A percentile compares a stretch with the other conserved stretches of the same genome.
These are phyloP conservation scores for Zygosaccharomyces gambellarensis DNA, from an alignment of 805 yeast genomes.

Conservation along the genomic window DNA sequence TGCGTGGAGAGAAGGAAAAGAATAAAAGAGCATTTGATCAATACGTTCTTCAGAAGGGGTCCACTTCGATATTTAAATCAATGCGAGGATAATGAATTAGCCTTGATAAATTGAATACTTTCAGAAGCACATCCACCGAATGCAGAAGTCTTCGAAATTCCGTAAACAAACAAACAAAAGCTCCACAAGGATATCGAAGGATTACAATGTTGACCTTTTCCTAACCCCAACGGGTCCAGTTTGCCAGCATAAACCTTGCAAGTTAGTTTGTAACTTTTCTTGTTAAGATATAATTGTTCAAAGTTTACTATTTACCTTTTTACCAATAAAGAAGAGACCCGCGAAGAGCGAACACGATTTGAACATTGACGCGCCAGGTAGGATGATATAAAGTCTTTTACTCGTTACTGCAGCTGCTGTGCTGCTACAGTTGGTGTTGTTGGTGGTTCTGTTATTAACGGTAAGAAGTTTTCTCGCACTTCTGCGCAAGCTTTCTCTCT, in stretches of 20 bases:
- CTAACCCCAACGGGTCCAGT: background rate
- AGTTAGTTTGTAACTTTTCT: background rate
- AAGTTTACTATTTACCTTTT: slow-evolving; percentile 6
- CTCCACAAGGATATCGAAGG: background rate
- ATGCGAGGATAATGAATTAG: background rate
- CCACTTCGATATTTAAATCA: background rate
- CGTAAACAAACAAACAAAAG: slow-evolving; percentile 6
- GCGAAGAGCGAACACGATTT: slow-evolving; percentile 6
- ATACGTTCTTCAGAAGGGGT: background rate
- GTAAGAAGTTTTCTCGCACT: background rate
- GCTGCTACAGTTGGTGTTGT: background rate
- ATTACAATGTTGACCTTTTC: background rate
- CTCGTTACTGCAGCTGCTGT: background rate
- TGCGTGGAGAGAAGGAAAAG: background rate
- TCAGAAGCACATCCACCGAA: slow-evolving; percentile 1
- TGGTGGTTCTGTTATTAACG: background rate
- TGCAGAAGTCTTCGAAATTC: slow-evolving; percentile 4
- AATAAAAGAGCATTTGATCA: background rate
- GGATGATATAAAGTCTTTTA: background rate
- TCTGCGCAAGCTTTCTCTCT: background rate
- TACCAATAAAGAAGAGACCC: slow-evolving; percentile 5
- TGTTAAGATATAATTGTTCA: background rate
- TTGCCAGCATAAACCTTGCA: slow-evolving; percentile 1
- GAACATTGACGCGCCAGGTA: slow-evolving; percentile 3
- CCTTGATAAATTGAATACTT: background rate